phyloP scores from a whole-genome alignment of 441 rosid species.

The Adansonia madagascariensis region DNA sequence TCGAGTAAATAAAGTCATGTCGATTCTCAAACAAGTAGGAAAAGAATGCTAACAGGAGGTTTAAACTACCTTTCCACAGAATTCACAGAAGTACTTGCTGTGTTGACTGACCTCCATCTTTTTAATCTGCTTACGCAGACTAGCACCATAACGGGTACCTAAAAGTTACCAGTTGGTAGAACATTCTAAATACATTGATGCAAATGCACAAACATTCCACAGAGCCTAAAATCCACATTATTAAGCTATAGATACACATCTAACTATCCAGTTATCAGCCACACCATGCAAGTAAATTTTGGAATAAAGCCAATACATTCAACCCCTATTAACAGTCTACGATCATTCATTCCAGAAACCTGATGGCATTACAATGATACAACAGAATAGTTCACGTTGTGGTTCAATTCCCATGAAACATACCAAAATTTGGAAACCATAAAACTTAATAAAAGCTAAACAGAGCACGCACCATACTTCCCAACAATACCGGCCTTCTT shows the following conservation, averaged over 20 bases:
- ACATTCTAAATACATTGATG: neutral
- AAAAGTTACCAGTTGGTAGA: constrained; percentile 13
- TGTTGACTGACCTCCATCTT: constrained; percentile 88
- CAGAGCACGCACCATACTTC: constrained; percentile 48
- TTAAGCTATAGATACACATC: neutral
- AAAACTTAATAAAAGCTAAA: neutral
- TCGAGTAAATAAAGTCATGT: neutral
- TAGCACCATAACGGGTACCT: constrained; percentile 94
- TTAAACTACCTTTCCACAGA: constrained; percentile 79
- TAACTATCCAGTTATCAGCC: neutral
- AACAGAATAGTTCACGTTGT: neutral
- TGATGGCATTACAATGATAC: neutral
- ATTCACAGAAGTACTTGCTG: constrained; percentile 95
- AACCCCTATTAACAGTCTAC: neutral
- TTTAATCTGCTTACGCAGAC: constrained; percentile 95
- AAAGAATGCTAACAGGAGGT: neutral
- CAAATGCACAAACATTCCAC: neutral
- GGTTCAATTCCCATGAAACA: neutral
- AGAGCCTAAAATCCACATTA: neutral
- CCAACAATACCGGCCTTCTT: constrained; percentile 71
- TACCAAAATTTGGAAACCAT: neutral
- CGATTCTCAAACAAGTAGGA: neutral
- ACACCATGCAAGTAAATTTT: neutral
- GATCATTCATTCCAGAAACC: neutral
- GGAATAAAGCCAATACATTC: neutral